Evolutionary conservation across 192 early-diverging fungal species (phyloP), one percentile per base, ranked within the genome.

Genomic region (Backusella tuberculispora): DNA sequence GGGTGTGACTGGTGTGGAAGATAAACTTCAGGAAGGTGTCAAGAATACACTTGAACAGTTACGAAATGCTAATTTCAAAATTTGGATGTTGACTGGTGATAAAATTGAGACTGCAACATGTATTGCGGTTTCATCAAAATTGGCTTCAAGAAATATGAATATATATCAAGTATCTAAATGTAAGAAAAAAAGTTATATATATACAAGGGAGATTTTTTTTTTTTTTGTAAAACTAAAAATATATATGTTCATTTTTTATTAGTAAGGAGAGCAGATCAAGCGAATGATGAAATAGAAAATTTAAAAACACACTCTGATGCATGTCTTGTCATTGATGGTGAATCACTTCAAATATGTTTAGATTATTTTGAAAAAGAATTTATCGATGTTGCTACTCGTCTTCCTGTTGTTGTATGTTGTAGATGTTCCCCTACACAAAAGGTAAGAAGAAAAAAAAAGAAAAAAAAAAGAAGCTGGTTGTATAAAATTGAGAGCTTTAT

Each of bases 31-130:
- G 77, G 95, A 97, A 77, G 92, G 93, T 47, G 96, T 99, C 65
- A 93, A 94, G 72, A 83, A 86, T 6, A 99, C 95, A 19, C 81
- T 99, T 10, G 96, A 97, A 84, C 78, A 93, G 13, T 76, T 99
- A 79, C 84, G 95, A 69, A 96, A 97, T 78, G 95, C 97, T 17
- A 95, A 96, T 10, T 71, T 97, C 47, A 93, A 90, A 74, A 93
- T 98, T 26, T 98, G 97, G 97, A 98, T 98, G 97, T 87, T 98
- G 53, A 98, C 97, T 0, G 77, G 97, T 63, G 97, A 99, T 83
- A 99, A 99, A 78, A 94, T 96, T 63, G 97, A 99, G 80, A 99
- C 97, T 17, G 97, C 97, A 29, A 96, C 94, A 0, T 96, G 95
- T 78, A 95, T 99, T 76, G 95, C 97, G 0, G 90, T 97, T 15